These are phyloP conservation scores for Yarrowia deformans DNA, from an alignment of 805 yeast genomes.

Conservation along the genomic window DNA sequence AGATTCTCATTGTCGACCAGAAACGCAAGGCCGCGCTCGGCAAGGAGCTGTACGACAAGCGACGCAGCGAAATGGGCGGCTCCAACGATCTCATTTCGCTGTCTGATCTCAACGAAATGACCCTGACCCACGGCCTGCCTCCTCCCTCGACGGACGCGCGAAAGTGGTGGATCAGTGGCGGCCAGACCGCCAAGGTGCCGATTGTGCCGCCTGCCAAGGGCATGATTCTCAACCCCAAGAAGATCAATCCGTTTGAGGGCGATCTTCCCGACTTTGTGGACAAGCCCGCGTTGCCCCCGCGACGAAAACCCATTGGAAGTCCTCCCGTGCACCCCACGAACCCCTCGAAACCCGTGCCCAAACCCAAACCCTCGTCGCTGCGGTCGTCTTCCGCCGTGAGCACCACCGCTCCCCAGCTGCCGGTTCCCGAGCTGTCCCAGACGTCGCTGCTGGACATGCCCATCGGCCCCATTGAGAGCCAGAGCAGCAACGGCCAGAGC, in stretches of 20 bases:
- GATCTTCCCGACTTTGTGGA: conserved; percentile 59
- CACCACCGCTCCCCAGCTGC: conserved; percentile 15
- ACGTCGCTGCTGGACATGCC: conserved; percentile 28
- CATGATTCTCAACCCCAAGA: conserved; percentile 70
- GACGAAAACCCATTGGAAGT: conserved; percentile 17
- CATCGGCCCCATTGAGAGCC: conserved; percentile 15
- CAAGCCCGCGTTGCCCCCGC: conserved; percentile 26
- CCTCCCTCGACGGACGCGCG: conserved; percentile 84
- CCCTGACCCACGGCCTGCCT: conserved; percentile 61
- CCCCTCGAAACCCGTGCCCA: conserved; percentile 2
- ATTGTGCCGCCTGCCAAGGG: conserved; percentile 54
- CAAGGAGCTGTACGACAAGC: conserved; percentile 65
- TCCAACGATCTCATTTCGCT: conserved; percentile 47
- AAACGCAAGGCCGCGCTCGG: conserved; percentile 61
- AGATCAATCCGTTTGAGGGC: conserved; percentile 74
- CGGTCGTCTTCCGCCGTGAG: not conserved
- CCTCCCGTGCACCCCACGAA: not conserved
- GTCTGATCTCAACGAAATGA: conserved; percentile 45
- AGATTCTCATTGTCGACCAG: conserved; percentile 74
- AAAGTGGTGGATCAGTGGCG: conserved; percentile 94
- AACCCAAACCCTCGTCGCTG: conserved; percentile 27
- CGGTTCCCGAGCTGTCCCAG: conserved; percentile 9
- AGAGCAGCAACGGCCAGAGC: conserved; percentile 2
- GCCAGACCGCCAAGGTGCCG: conserved; percentile 74
- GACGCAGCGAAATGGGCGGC: conserved; percentile 55